Conservation (phyloP, 2,329 filamentous ascomycete genomes). For the Penicillium sumatraense region DNA sequence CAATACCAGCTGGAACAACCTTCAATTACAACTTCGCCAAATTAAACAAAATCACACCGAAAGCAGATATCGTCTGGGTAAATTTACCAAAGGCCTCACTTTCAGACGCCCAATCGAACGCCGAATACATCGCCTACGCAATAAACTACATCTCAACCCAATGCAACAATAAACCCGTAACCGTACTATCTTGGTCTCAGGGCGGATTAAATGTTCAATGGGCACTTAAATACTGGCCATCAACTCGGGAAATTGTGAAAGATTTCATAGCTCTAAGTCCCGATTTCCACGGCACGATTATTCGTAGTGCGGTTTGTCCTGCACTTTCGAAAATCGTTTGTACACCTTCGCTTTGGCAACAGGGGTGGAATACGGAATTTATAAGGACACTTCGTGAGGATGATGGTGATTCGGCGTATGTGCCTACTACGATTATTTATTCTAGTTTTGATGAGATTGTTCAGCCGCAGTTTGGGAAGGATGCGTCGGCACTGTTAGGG, state of each 20-base stretch:
- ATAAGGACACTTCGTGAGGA: slow-evolving; percentile 43
- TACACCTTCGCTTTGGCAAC: slow-evolving; percentile 53
- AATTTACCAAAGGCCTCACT: slow-evolving; percentile 52
- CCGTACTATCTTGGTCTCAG: slow-evolving; percentile 60
- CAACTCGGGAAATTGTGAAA: slow-evolving; percentile 37
- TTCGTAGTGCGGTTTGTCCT: slow-evolving; percentile 39
- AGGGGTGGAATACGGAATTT: slow-evolving; percentile 19
- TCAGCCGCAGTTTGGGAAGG: slow-evolving; percentile 52
- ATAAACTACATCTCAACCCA: slow-evolving; percentile 9
- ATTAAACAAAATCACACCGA: slow-evolving; percentile 47
- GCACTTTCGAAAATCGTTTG: slow-evolving; percentile 29
- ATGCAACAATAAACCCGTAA: slow-evolving; percentile 36
- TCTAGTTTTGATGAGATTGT: slow-evolving; percentile 58
- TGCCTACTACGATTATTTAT: slow-evolving; percentile 61
- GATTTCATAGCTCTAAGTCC: slow-evolving; percentile 59
- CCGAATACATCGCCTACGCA: slow-evolving; percentile 13
- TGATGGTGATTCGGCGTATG: slow-evolving; percentile 57
- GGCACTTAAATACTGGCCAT: slow-evolving; percentile 51
- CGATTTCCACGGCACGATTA: slow-evolving; percentile 57
- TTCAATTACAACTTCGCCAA: slow-evolving; percentile 56
- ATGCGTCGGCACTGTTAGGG: slow-evolving; percentile 51
- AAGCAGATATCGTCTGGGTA: slow-evolving; percentile 59
- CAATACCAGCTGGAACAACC: slow-evolving; percentile 50
- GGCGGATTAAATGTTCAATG: slow-evolving; percentile 60
- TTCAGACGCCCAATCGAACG: slow-evolving; percentile 12